Base-by-base conservation (phyloP, 1,139 yeast species). In the Magnusiomyces paraingens region DNA sequence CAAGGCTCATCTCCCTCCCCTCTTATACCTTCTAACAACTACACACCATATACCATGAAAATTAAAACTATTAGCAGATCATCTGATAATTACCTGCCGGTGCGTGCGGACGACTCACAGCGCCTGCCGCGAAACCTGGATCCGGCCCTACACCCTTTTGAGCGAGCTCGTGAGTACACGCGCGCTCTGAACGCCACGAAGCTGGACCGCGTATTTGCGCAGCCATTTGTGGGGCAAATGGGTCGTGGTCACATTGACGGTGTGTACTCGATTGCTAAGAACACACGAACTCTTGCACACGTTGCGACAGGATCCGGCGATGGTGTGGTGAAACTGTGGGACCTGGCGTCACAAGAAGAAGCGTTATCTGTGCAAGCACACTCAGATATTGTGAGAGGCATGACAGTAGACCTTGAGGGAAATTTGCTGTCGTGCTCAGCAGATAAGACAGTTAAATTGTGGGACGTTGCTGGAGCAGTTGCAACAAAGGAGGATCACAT, bases 211-310 rank as follows among this genome's bases (percentile, higher is more conserved):
- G 86, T 93, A 88, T 93, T 94, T 78, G 99, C 99, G 0, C 91
- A 91, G 66, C 99, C 99, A 4, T 93, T 94, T 70, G 78, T 94
- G 18, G 97, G 96, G 1, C 98, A 94, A 67, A 73, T 94, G 40
- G 99, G 99, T 1, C 80, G 83, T 61, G 99, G 99, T 12, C 99
- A 94, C 66, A 75, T 94, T 55, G 99, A 94, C 67, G 98, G 98
- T 52, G 89, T 94, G n/a, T 93, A 93, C 69, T 76, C 84, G 35
- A 79, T 94, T 52, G 95, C 97, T 12, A 86, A 85, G 68, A 86
- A 91, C 70, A 83, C 83, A 64, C 72, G 79, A 52, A 75, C 80
- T 43, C 77, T 91, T 52, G 86, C 82, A 65, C 83, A 83, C 63
- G 73, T 91, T 36, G 98, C 98, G 1, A 82, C 94, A 18, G 97